A percentile compares a stretch with the other conserved stretches of the same genome.
phyloP scores from a whole-genome alignment of 1,139 yeast species.

The Saccharomyces hybrid region DNA sequence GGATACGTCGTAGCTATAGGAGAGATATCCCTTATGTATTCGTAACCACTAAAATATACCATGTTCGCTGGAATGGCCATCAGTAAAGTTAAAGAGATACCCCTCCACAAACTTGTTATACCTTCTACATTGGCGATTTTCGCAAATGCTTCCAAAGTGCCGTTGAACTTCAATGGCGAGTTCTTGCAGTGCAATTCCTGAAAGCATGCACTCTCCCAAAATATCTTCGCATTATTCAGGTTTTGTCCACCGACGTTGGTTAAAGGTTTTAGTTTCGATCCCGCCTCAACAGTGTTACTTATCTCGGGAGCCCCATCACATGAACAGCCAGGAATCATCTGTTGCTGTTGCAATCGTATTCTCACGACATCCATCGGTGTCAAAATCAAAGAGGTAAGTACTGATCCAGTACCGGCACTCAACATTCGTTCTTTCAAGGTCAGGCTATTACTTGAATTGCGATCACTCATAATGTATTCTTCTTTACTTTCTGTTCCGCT shows the following conservation, averaged over 20 bases:
- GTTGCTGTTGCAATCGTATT: conserved; percentile 86
- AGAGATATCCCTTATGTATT: conserved; percentile 67
- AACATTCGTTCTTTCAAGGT: conserved; percentile 51
- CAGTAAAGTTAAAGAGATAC: conserved; percentile 67
- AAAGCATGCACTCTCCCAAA: conserved; percentile 36
- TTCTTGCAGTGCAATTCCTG: conserved; percentile 24
- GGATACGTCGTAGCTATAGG: conserved; percentile 44
- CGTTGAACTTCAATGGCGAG: conserved; percentile 31
- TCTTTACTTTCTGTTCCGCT: background rate
- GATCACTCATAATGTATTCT: background rate
- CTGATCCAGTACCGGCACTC: conserved; percentile 85
- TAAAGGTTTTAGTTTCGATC: conserved; percentile 2
- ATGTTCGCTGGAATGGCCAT: conserved; percentile 94
- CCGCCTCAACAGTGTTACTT: conserved; percentile 12
- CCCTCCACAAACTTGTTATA: conserved; percentile 73
- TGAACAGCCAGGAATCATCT: conserved; percentile 42
- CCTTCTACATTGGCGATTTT: conserved; percentile 71
- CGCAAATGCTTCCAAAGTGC: conserved; percentile 68
- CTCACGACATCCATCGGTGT: conserved; percentile 94
- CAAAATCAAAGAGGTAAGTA: conserved; percentile 75
- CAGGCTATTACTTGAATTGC: conserved; percentile 6
- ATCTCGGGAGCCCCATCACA: conserved; percentile 21
- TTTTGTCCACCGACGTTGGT: conserved; percentile 6
- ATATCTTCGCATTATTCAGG: conserved; percentile 25
- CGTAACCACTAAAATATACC: conserved; percentile 91